These are phyloP conservation scores for Ophiosphaerella korrae DNA, from an alignment of 2,329 filamentous ascomycete species.

Conservation along the genomic window DNA sequence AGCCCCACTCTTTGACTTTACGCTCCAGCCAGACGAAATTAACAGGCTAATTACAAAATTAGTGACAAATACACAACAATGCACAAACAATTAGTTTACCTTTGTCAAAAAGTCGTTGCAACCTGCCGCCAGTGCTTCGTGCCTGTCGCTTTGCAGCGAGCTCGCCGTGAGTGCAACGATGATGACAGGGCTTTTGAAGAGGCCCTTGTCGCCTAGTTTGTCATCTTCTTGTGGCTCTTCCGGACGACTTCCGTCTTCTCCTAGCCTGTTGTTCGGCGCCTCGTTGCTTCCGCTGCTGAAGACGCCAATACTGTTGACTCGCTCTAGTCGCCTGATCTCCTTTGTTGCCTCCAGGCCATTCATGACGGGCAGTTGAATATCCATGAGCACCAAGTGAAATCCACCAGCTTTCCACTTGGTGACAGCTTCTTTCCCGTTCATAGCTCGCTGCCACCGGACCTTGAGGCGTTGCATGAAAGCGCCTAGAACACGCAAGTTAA, in stretches of 20 bases:
- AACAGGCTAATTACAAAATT: conserved; percentile 69
- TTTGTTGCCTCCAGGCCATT: conserved; percentile 92
- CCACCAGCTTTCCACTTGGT: conserved; percentile 91
- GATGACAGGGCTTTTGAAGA: conserved; percentile 97
- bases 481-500: conserved; percentile 91
- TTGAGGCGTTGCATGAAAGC: conserved; percentile 96
- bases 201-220: conserved; percentile 64
- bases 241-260: conserved; percentile 46
- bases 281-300: conserved; percentile 65
- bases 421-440: conserved; percentile 92
- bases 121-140: conserved; percentile 90
- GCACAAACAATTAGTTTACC: conserved; percentile 58
- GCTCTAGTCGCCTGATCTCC: conserved; percentile 88
- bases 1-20: conserved; percentile 99
- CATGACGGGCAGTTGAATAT: conserved; percentile 97
- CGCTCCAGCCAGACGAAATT: conserved; percentile 97
- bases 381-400: conserved; percentile 97
- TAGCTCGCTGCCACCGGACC: conserved; percentile 95
- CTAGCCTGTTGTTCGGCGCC: conserved; percentile 38
- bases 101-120: conserved; percentile 99
- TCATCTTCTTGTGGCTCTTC: conserved; percentile 64
- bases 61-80: conserved; percentile 9
- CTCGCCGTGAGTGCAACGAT: conserved; percentile 96
- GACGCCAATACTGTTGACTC: conserved; percentile 89
- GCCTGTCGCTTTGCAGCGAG: conserved; percentile 90